Percentiles rank a stretch among this genome's conserved stretches.
Evolutionary conservation across 306 rosid species (phyloP).

Genomic region (Dalbergia cultrata): DNA sequence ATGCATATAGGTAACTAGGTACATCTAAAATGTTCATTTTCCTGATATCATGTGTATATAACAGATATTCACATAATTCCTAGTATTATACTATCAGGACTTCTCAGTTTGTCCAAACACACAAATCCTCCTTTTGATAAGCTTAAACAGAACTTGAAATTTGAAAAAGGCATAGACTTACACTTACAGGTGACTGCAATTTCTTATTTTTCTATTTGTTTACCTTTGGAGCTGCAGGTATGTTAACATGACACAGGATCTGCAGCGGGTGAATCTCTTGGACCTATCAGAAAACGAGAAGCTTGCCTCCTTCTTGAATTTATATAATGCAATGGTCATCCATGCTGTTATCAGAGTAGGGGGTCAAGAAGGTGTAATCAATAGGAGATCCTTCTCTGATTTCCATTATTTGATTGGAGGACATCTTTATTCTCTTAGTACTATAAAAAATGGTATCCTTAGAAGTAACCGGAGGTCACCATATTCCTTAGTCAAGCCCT

Average conservation of each 20-base stretch:
- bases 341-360: conserved; percentile 82
- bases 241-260: conserved; percentile 72
- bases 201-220: not conserved
- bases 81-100: too few species aligned
- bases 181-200: too few species aligned
- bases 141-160: too few species aligned
- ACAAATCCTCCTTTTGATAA: too few species aligned
- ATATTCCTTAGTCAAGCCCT: conserved; percentile 74
- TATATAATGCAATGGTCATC: conserved; percentile 95
- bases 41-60: not conserved
- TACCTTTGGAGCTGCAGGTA: conserved; percentile 61
- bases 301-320: conserved; percentile 87
- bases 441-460: conserved; percentile 82
- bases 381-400: conserved; percentile 83
- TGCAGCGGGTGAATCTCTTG: conserved; percentile 77
- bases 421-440: conserved; percentile 67
- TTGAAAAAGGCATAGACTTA: too few species aligned
- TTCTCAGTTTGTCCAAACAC: too few species aligned
- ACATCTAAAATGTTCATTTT: not conserved
- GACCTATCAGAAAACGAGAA: conserved; percentile 73
- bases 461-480: conserved; percentile 87
- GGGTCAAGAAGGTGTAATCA: conserved; percentile 73
- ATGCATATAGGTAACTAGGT: too few species aligned
- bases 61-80: not conserved
- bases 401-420: conserved; percentile 90